Base-by-base conservation (phyloP, 179 eudicot genomes). In the Kewa caespitosa region DNA sequence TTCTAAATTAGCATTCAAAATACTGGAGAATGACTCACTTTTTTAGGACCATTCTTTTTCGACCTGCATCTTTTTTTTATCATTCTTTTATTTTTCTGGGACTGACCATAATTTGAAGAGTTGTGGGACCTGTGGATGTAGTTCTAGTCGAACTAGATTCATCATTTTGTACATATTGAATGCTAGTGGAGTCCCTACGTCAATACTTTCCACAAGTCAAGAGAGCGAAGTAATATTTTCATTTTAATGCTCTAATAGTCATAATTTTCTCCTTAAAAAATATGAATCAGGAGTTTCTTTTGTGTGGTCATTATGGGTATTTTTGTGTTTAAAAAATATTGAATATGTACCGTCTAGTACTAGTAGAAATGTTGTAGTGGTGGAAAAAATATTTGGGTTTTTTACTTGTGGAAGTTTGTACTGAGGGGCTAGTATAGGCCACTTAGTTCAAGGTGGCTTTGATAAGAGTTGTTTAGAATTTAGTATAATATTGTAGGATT, bases 361-460 rank as follows among this genome's bases (percentile, higher is more conserved):
- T 10, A 11, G 69, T 15, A 33, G 36, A 33, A 34, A 34, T 34
- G 22, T 64, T 2, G 38, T 34, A 20, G 4, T 6, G 6, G 69
- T 30, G 69, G 69, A 3, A 34, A 64, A 32, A 64, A 33, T n/a
- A n/a, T n/a, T n/a, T n/a, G n/a, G n/a, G n/a, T n/a, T n/a, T n/a
- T n/a, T n/a, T n/a, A n/a, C n/a, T 64, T 4, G 25, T 64, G 38
- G 27, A 34, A 31, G 37, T 4, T 37, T 11, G 42, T 2, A 64
- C n/a, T n/a, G n/a, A n/a, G n/a, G n/a, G n/a, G n/a, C 6, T 64
- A 37, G 42, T 64, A 64, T 36, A 34, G n/a, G 69, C 42, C 69
- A 11, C 41, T 64, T 34, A 42, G 27, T 64, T 37, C 23, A 10
- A 33, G 27, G 22, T 36, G 23, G 69, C 69, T 34, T 25, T 64